Base-by-base conservation (phyloP, 306 rosid genomes). In the Vigna hirtella region DNA sequence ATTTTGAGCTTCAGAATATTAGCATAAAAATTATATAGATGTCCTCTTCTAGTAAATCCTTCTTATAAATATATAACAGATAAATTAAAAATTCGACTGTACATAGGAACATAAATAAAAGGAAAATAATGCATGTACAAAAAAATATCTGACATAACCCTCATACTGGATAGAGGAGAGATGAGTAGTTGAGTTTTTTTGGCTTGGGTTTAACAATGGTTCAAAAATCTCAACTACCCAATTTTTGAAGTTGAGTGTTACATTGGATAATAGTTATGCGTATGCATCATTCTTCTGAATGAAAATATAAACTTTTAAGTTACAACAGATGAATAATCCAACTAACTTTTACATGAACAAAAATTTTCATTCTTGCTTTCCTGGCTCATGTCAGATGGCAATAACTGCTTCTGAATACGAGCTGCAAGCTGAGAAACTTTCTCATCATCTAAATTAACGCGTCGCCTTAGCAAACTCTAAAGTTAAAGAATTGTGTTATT, bases 381-480 rank as follows among this genome's bases (percentile, higher is more conserved):
- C 14, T 85, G 73, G 4, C 77, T 56, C 64, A 53, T 78, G 67
- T 79, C 75, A 11, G 86, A 57, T 69, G 17, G 57, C 26, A 80
- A 68, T 70, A 94, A 73, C 73, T 87, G 93, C 84, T 93, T 90
- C 65, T 86, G 93, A 72, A 95, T 91, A 57, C 49, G 49, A 57
- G 89, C 73, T 36, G 86, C 96, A 12, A 95, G 97, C 82, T 83
- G 72, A 53, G 86, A 86, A 36, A 92, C 91, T 74, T 90, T 93
- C 82, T 83, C 86, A 65, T 95, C 87, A 48, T 95, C 84, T 70
- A 81, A 74, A 52, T 89, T 87, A 43, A 95, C 84, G 50, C 90
- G 89, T 61, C 82, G 89, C 88, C 99, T 88, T 79, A 56, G 74
- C 74, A 93, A 77, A 83, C 96, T 86, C 99, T 95, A 84, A 12